phyloP scores from a whole-genome alignment of 208 protist genomes.

The Leishmania arabica region DNA sequence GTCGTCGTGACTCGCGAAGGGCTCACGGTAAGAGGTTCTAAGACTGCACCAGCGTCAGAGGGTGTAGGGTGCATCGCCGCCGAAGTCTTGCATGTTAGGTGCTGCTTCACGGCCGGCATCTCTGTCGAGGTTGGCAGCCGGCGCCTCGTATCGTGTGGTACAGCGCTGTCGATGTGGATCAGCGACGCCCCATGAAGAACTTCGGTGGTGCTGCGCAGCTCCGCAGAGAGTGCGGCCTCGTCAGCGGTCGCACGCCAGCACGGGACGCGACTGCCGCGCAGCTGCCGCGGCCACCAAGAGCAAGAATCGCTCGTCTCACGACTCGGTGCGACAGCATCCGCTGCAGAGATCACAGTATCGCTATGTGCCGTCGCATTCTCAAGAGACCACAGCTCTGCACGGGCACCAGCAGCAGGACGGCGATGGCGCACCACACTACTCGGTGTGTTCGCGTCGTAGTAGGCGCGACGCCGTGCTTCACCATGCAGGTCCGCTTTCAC shows the following conservation, averaged over 20 bases:
- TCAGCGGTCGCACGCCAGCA: not conserved
- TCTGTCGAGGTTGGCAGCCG: not conserved
- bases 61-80: not conserved
- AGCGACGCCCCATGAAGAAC: not conserved
- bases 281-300: not conserved
- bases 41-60: not conserved
- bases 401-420: not conserved
- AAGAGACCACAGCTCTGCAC: not conserved
- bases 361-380: not conserved
- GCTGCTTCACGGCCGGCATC: not conserved
- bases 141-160: not conserved
- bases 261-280: not conserved
- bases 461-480: slow-evolving; percentile 33
- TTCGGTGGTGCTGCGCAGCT: not conserved
- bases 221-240: not conserved
- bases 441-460: slow-evolving; percentile 36
- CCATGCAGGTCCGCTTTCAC: slow-evolving; percentile 18
- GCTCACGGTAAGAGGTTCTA: not conserved
- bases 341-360: not conserved
- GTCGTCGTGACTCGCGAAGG: not conserved
- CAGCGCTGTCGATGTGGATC: not conserved
- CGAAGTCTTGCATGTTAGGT: not conserved
- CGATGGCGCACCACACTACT: slow-evolving; percentile 21
- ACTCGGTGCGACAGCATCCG: not conserved
- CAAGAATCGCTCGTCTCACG: not conserved